Evolutionary conservation across 371 early-diverging fungal species (phyloP).

Genomic region (Chytridium lagenaria): DNA sequence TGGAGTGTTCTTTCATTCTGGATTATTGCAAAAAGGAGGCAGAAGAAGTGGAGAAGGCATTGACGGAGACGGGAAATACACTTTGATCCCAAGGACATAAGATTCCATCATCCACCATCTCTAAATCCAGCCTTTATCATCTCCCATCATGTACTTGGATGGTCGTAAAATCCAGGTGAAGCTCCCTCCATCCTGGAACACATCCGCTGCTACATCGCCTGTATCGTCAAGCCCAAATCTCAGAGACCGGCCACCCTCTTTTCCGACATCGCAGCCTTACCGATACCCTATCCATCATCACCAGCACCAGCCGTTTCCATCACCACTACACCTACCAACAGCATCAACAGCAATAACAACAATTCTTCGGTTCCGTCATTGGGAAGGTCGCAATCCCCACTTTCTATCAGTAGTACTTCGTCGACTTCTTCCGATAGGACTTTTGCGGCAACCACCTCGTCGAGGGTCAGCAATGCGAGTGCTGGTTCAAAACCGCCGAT

Average conservation of each 20-base stretch:
- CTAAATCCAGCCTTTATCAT: background rate
- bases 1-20: no score
- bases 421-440: constrained; percentile 3
- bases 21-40: no score
- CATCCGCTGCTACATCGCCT: background rate
- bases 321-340: background rate
- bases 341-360: no score
- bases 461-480: background rate
- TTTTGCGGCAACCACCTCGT: background rate
- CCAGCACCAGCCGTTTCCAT: background rate
- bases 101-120: no score
- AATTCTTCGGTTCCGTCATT: background rate
- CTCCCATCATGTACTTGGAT: background rate
- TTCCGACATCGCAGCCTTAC: background rate
- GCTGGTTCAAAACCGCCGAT: background rate
- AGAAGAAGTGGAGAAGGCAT: no score
- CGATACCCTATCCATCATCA: constrained; percentile 2
- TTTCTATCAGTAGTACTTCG: background rate
- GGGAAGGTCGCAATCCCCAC: constrained; percentile 1
- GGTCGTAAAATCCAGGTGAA: no score
- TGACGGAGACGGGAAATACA: no score
- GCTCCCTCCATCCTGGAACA: background rate
- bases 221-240: background rate
- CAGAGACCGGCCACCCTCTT: background rate
- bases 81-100: no score